Evolutionary conservation across 371 early-diverging fungal species (phyloP).

Genomic region (Umbelopsis sp.): DNA sequence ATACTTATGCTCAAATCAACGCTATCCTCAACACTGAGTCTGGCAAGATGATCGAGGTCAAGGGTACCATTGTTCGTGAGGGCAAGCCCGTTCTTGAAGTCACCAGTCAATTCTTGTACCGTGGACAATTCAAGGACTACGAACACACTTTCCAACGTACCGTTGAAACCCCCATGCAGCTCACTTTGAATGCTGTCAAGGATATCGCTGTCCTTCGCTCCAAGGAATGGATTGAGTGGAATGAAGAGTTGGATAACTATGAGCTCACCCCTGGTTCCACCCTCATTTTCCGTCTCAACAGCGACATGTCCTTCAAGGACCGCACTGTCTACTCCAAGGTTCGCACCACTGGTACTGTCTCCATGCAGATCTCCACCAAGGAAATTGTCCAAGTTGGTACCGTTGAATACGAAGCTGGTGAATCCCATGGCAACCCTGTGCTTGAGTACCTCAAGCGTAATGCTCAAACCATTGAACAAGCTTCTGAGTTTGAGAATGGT

Average conservation of each 20-base stretch:
- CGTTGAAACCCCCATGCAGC: conserved; percentile 82
- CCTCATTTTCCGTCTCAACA: conserved; percentile 84
- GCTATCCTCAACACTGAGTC: conserved; percentile 84
- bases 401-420: conserved; percentile 79
- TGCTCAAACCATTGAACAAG: conserved; percentile 83
- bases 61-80: conserved; percentile 71
- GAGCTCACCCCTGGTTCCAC: conserved; percentile 71
- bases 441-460: conserved; percentile 81
- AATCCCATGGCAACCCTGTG: conserved; percentile 80
- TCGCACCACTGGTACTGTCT: conserved; percentile 80
- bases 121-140: conserved; percentile 85
- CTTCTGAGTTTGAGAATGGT: conserved; percentile 80
- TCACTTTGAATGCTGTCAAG: conserved; percentile 76
- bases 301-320: conserved; percentile 80
- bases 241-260: conserved; percentile 62
- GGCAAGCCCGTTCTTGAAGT: conserved; percentile 75
- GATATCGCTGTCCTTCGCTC: conserved; percentile 88
- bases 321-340: conserved; percentile 69
- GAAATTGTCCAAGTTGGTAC: conserved; percentile 84
- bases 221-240: conserved; percentile 91
- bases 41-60: conserved; percentile 92
- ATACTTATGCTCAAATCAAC: conserved; percentile 76
- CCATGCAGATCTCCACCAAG: conserved; percentile 83
- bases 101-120: conserved; percentile 89
- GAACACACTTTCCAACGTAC: conserved; percentile 84